Evolutionary conservation across 352 stramenopile genomes (phyloP).

Genomic region (Phytophthora macrochlamydospora): DNA sequence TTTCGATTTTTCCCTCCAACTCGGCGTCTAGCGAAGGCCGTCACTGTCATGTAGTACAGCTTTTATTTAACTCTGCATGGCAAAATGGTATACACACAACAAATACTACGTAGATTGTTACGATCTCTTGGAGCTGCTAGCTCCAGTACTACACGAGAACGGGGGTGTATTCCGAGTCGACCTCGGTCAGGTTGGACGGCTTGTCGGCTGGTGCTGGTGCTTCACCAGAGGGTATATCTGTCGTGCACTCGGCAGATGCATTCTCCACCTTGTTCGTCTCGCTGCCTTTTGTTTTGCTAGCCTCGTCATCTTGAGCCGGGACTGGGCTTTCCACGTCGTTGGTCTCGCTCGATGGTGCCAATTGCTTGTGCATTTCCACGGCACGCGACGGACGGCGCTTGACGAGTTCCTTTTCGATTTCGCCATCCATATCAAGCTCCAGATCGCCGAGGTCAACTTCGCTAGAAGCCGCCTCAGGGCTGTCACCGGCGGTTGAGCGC

Average conservation of each 20-base stretch:
- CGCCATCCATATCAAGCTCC: slow-evolving; percentile 70
- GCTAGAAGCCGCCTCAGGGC: slow-evolving; percentile 24
- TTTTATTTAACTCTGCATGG: slow-evolving; percentile 45
- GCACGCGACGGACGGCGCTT: slow-evolving; percentile 57
- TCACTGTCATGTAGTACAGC: slow-evolving; percentile 35
- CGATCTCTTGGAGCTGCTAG: slow-evolving; percentile 6
- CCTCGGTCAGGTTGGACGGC: slow-evolving; percentile 3
- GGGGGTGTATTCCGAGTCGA: slow-evolving; percentile 16
- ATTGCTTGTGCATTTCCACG: slow-evolving; percentile 27
- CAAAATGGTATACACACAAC: slow-evolving; percentile 20
- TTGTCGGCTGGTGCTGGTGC: neutral
- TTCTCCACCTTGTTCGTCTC: slow-evolving; percentile 17
- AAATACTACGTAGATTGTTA: slow-evolving; percentile 13
- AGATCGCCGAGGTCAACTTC: slow-evolving; percentile 60
- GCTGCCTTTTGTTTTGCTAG: slow-evolving; percentile 18
- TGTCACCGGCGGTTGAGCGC: slow-evolving; percentile 34
- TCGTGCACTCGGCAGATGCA: slow-evolving; percentile 6
- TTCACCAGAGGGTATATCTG: neutral
- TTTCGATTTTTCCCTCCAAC: too few species aligned
- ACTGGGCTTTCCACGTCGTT: slow-evolving; percentile 8
- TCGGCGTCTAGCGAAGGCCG: slow-evolving; percentile 13
- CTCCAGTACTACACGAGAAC: slow-evolving; percentile 18
- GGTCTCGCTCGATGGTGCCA: slow-evolving; percentile 14
- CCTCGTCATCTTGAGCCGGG: slow-evolving; percentile 9
- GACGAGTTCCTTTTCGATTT: slow-evolving; percentile 73